phyloP scores from a whole-genome alignment of 352 stramenopile species.

The Phytophthora citrophthora region DNA sequence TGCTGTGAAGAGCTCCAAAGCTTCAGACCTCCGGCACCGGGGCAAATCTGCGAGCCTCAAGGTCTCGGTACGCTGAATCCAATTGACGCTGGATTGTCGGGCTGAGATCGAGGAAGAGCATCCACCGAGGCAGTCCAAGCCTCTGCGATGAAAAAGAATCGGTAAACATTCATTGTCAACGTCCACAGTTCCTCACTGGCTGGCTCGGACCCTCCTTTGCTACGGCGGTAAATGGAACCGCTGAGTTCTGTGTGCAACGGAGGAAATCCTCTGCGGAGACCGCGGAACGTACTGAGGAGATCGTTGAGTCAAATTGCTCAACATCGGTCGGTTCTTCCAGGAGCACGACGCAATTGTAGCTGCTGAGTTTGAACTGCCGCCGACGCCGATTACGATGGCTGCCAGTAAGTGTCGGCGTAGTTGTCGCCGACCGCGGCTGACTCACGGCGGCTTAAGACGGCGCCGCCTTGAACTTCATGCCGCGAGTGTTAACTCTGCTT shows the following conservation, averaged over 20 bases:
- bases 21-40: neutral
- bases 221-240: slow-evolving; percentile 7
- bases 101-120: neutral
- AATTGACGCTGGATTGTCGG: slow-evolving; percentile 6
- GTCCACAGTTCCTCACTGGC: neutral
- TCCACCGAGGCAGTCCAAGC: neutral
- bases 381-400: slow-evolving; percentile 10
- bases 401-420: slow-evolving; percentile 1
- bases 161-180: slow-evolving; percentile 1
- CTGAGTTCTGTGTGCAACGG: slow-evolving; percentile 1
- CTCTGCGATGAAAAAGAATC: neutral
- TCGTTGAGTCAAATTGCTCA: neutral
- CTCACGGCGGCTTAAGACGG: neutral
- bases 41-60: slow-evolving; percentile 11
- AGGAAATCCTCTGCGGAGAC: slow-evolving; percentile 7
- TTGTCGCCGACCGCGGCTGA: slow-evolving; percentile 4
- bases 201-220: neutral
- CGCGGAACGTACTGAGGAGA: neutral
- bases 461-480: slow-evolving; percentile 1
- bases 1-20: slow-evolving; percentile 1
- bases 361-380: slow-evolving; percentile 1
- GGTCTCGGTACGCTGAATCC: neutral
- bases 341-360: neutral
- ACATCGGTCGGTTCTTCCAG: neutral
- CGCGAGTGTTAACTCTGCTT: slow-evolving; percentile 18